Evolutionary conservation across 768 basidiomycete genomes (phyloP).

Genomic region (Boletellus ananiceps): DNA sequence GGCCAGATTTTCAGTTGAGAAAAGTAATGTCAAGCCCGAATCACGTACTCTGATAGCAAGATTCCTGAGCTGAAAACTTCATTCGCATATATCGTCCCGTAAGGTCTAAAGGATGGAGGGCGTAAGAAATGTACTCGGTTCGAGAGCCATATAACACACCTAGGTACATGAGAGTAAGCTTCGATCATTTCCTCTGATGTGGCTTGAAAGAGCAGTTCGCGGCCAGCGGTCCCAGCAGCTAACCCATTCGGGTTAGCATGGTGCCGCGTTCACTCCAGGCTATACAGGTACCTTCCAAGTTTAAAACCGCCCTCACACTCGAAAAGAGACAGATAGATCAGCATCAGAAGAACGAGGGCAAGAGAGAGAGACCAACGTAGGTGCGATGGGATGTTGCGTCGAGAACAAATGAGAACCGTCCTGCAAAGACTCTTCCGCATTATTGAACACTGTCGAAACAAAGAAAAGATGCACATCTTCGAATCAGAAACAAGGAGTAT

Average conservation of each 20-base stretch:
- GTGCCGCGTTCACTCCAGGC: not conserved
- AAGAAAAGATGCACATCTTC: not conserved
- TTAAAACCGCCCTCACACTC: constrained; percentile 82
- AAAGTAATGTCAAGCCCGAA: not conserved
- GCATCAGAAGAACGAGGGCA: constrained; percentile 1
- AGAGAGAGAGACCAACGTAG: constrained; percentile 47
- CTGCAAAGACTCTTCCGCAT: constrained; percentile 92
- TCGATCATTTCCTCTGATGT: constrained; percentile 93
- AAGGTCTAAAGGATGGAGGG: constrained; percentile 52
- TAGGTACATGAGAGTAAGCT: constrained; percentile 80
- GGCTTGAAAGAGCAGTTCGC: constrained; percentile 91
- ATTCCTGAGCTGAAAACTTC: constrained; percentile 92
- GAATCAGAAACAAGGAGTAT: not conserved
- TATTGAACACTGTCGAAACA: constrained; percentile 71
- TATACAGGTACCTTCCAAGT: constrained; percentile 67
- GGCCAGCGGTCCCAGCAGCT: constrained; percentile 86
- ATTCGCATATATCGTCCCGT: constrained; percentile 84
- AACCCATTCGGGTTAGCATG: constrained; percentile 4
- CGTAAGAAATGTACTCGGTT: not conserved
- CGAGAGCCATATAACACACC: constrained; percentile 36
- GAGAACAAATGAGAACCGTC: constrained; percentile 93
- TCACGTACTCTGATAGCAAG: constrained; percentile 75
- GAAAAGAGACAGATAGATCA: not conserved
- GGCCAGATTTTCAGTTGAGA: constrained; percentile 5
- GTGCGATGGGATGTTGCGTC: constrained; percentile 75